Evolutionary conservation across 768 basidiomycete genomes (phyloP).

Genomic region (Hypholoma fasciculare): DNA sequence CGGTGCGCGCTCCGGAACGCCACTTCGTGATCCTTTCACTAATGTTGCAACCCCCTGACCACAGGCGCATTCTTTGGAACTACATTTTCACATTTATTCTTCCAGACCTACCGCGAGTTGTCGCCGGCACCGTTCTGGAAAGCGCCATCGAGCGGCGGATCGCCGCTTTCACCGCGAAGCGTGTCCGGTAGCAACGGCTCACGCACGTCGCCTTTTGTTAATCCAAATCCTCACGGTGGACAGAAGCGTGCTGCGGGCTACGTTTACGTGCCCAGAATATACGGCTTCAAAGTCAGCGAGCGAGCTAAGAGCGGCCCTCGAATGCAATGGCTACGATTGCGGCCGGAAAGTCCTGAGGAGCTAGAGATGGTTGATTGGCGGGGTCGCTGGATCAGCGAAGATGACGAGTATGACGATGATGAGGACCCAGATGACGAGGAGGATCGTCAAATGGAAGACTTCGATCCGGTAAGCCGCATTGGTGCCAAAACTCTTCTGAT

Average conservation of each 20-base stretch:
- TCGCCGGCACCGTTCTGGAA: constrained; percentile 93
- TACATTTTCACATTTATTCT: constrained; percentile 97
- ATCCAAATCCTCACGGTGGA: constrained; percentile 87
- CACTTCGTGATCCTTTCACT: constrained; percentile 5
- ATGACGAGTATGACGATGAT: constrained; percentile 60
- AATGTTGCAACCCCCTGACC: neutral
- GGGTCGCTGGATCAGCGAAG: constrained; percentile 81
- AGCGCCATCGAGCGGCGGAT: constrained; percentile 53
- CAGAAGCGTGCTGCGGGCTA: constrained; percentile 87
- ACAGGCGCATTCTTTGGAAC: constrained; percentile 98
- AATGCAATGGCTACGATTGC: constrained; percentile 93
- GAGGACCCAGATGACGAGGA: constrained; percentile 75
- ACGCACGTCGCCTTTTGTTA: constrained; percentile 65
- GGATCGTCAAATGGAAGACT: constrained; percentile 76
- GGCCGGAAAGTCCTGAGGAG: constrained; percentile 80
- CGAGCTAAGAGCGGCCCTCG: constrained; percentile 92
- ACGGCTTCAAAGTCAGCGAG: constrained; percentile 97
- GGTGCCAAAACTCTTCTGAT: neutral
- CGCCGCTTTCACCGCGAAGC: constrained; percentile 59
- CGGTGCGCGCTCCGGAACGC: constrained; percentile 52
- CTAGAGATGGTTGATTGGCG: constrained; percentile 89
- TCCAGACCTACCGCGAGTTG: constrained; percentile 96
- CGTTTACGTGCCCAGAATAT: constrained; percentile 90
- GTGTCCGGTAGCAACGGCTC: constrained; percentile 49
- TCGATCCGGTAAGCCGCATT: constrained; percentile 64